Evolutionary conservation across 228 moss, liverwort and hornwort species (phyloP).

Genomic region (Sphagnum fallax): DNA sequence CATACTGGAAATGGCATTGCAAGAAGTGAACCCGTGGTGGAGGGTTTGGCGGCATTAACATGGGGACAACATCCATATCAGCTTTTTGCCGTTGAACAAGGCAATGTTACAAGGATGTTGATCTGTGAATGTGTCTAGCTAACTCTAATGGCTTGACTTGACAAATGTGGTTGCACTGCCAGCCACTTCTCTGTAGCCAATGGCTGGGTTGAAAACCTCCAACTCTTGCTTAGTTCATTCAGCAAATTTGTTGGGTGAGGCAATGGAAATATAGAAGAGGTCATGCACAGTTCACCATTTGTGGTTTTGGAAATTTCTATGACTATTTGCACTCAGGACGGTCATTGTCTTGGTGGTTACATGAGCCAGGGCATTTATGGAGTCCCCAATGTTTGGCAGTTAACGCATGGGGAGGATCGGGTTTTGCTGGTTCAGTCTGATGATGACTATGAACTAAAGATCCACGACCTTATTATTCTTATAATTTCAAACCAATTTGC

Average conservation of each 20-base stretch:
- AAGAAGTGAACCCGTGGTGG: conserved; percentile 87
- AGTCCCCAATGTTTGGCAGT: conserved; percentile 73
- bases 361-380: conserved; percentile 74
- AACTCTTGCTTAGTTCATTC: too few relatives aligned
- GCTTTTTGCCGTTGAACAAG: conserved; percentile 80
- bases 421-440: conserved; percentile 88
- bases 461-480: conserved; percentile 80
- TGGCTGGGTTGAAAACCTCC: too few relatives aligned
- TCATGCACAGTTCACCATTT: too few relatives aligned
- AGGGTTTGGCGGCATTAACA: conserved; percentile 74
- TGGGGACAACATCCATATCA: conserved; percentile 87
- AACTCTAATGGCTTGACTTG: too few relatives aligned
- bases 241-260: too few relatives aligned
- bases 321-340: too few relatives aligned
- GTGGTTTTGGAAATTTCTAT: too few relatives aligned
- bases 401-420: conserved; percentile 82
- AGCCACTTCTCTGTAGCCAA: too few relatives aligned
- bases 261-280: too few relatives aligned
- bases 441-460: conserved; percentile 72
- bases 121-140: too few relatives aligned
- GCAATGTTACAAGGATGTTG: conserved; percentile 14
- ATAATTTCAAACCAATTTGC: conserved; percentile 24
- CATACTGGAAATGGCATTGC: conserved; percentile 63
- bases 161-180: too few relatives aligned
- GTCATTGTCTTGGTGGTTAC: conserved; percentile 22